Percentiles rank a stretch among this genome's conserved stretches.
Evolutionary conservation across 805 yeast species (phyloP).

Genomic region (Metschnikowia amazonensis): DNA sequence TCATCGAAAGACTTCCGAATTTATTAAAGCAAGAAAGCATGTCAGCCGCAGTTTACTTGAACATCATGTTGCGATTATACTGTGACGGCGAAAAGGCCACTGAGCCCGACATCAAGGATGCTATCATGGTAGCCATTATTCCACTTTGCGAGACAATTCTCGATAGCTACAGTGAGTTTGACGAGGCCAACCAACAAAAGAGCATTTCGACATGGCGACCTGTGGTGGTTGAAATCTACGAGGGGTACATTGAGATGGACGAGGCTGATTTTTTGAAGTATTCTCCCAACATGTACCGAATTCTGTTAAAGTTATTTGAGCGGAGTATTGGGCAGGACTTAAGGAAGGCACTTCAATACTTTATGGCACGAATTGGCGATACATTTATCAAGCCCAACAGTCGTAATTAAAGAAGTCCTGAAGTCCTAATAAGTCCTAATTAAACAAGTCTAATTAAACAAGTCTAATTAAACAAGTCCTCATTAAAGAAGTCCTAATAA

Average conservation of each 20-base stretch:
- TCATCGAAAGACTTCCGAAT: conserved; percentile 89
- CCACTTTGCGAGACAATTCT: conserved; percentile 72
- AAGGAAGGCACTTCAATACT: conserved; percentile 56
- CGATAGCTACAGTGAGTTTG: conserved; percentile 64
- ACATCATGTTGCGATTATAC: conserved; percentile 75
- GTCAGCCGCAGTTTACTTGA: conserved; percentile 81
- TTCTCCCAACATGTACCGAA: conserved; percentile 58
- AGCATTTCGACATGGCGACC: conserved; percentile 87
- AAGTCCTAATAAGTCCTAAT: no score
- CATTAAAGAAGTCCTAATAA: no score
- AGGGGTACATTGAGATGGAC: conserved; percentile 75
- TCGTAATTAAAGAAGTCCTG: no score
- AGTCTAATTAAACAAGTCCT: no score
- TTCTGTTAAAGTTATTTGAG: conserved; percentile 56
- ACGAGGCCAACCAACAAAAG: conserved; percentile 73
- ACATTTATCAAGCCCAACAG: conserved; percentile 22
- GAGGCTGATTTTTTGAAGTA: conserved; percentile 61
- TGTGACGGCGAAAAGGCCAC: conserved; percentile 56
- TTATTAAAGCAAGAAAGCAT: conserved; percentile 87
- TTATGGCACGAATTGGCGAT: conserved; percentile 52
- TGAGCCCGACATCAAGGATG: conserved; percentile 42
- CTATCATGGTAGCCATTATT: conserved; percentile 49
- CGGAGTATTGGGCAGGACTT: conserved; percentile 60
- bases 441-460: no score
- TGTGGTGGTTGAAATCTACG: conserved; percentile 81